A percentile compares a stretch with the other conserved stretches of the same genome.
These are phyloP conservation scores for Colletotrichum euphorbiae DNA, from an alignment of 2,329 filamentous ascomycete genomes.

Conservation along the genomic window DNA sequence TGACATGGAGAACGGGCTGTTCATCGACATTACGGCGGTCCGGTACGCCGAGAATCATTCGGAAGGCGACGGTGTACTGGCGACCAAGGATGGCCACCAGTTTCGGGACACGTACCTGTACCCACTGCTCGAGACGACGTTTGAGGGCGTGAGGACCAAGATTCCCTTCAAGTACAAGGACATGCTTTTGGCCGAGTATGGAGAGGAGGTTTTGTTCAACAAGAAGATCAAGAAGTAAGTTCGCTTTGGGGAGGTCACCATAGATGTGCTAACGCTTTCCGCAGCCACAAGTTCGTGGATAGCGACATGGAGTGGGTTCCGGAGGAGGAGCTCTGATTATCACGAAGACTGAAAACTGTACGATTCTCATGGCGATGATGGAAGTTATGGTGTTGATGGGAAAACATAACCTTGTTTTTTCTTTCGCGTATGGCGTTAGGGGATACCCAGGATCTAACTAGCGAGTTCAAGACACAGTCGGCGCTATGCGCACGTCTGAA, in stretches of 20 bases:
- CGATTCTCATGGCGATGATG: not conserved
- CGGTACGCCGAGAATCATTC: constrained; percentile 60
- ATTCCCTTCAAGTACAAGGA: constrained; percentile 73
- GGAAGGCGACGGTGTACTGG: constrained; percentile 58
- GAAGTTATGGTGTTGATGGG: constrained; percentile 7
- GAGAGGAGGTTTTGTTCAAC: constrained; percentile 60
- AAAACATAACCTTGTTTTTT: not conserved
- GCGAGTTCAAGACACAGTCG: not conserved
- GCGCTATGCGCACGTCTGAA: not conserved
- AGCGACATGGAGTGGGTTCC: constrained; percentile 50
- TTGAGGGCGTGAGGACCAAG: constrained; percentile 74
- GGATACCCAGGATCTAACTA: constrained; percentile 31
- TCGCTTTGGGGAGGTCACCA: not conserved
- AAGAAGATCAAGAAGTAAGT: constrained; percentile 66
- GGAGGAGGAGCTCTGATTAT: constrained; percentile 19
- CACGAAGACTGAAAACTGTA: not conserved
- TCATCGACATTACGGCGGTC: constrained; percentile 63
- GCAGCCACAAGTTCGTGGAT: constrained; percentile 56
- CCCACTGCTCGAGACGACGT: constrained; percentile 75
- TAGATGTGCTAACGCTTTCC: constrained; percentile 33
- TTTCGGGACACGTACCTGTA: constrained; percentile 71
- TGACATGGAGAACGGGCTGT: constrained; percentile 59
- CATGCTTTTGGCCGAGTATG: constrained; percentile 69
- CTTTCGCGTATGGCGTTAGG: constrained; percentile 25
- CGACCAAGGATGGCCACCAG: constrained; percentile 64